Evolutionary conservation across 495 filamentous ascomycete genomes (phyloP).

Genomic region (Chaetomidium leptoderma): DNA sequence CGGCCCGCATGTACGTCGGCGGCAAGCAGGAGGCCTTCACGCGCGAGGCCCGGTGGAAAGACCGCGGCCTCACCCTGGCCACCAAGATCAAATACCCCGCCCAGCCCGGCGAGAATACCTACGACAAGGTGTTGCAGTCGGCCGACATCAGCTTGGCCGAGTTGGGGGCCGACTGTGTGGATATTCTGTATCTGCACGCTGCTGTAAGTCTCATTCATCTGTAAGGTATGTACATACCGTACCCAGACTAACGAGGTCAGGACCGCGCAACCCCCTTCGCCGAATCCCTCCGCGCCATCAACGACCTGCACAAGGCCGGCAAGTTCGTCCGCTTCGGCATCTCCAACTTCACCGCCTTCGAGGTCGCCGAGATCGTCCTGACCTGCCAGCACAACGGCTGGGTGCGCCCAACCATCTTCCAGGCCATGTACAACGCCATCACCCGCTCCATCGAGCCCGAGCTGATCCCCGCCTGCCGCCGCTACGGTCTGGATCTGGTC

Average conservation of each 20-base stretch:
- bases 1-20: slow-evolving; percentile 68
- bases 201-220: slow-evolving; percentile 34
- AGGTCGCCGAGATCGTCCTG: slow-evolving; percentile 84
- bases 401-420: slow-evolving; percentile 64
- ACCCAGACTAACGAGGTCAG: neutral
- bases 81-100: slow-evolving; percentile 75
- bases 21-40: slow-evolving; percentile 82
- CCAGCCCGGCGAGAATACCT: slow-evolving; percentile 54
- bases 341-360: slow-evolving; percentile 82
- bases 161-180: slow-evolving; percentile 69
- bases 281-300: slow-evolving; percentile 70
- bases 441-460: slow-evolving; percentile 76
- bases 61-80: slow-evolving; percentile 75
- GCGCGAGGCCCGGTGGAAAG: slow-evolving; percentile 68
- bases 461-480: slow-evolving; percentile 71
- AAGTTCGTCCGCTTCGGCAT: slow-evolving; percentile 82
- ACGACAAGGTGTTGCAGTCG: slow-evolving; percentile 55
- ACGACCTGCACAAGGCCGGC: slow-evolving; percentile 79
- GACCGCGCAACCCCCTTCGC: slow-evolving; percentile 74
- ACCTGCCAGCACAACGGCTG: slow-evolving; percentile 75
- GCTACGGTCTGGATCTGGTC: slow-evolving; percentile 82
- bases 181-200: slow-evolving; percentile 87
- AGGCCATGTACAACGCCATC: slow-evolving; percentile 67
- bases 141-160: slow-evolving; percentile 65
- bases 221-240: neutral